Percentiles rank a stretch among this genome's conserved stretches.
phyloP scores from a whole-genome alignment of 768 basidiomycete species.

The Amanita rubescens region DNA sequence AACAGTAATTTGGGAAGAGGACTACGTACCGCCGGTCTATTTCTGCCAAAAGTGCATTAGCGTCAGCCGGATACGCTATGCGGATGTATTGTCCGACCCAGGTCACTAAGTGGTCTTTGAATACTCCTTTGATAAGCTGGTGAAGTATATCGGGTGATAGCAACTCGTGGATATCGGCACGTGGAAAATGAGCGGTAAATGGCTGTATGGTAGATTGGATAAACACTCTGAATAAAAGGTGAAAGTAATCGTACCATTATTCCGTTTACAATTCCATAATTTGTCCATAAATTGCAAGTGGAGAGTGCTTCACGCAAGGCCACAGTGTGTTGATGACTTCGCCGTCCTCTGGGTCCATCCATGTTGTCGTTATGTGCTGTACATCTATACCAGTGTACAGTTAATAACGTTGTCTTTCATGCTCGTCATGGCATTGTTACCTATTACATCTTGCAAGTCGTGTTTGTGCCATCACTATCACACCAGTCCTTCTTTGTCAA shows the following conservation, averaged over 20 bases:
- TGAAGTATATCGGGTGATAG: slow-evolving; percentile 26
- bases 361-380: background rate
- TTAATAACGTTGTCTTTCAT: no score
- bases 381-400: background rate
- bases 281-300: slow-evolving; percentile 19
- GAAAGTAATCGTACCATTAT: slow-evolving; percentile 22
- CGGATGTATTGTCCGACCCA: slow-evolving; percentile 22
- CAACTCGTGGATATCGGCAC: slow-evolving; percentile 25
- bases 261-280: slow-evolving; percentile 24
- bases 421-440: no score
- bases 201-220: background rate
- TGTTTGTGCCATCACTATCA: no score
- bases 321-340: slow-evolving; percentile 4
- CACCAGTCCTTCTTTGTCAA: no score
- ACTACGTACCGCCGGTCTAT: background rate
- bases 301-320: slow-evolving; percentile 14
- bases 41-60: background rate
- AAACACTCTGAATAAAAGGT: slow-evolving; percentile 3
- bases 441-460: no score
- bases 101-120: slow-evolving; percentile 30
- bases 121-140: slow-evolving; percentile 28
- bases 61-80: slow-evolving; percentile 11
- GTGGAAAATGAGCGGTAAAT: background rate
- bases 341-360: background rate
- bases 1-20: no score